Base-by-base conservation (phyloP, 179 eudicot genomes). In the Monotropa hypopitys region DNA sequence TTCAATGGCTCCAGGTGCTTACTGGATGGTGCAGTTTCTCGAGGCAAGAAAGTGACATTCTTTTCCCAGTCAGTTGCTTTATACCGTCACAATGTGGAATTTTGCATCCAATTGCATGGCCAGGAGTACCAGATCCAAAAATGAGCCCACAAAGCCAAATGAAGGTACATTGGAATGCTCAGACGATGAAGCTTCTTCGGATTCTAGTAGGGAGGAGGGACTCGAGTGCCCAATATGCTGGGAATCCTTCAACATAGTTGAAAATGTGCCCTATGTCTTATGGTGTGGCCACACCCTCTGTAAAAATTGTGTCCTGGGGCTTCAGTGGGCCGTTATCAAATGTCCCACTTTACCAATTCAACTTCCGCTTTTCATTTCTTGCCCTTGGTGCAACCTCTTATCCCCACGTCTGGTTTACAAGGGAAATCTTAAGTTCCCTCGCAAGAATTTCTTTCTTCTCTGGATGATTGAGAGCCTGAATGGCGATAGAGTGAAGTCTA, bases 271-370 rank as follows among this genome's bases (percentile, higher is more conserved):
- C 47, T 87, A 87, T 74, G 87, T 87, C 56, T 74, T 87, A 61
- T 87, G 89, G 89, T 87, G 89, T 70, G 89, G 89, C 32, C 89
- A 87, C 77, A 83, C 89, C 40, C 81, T 87, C 3, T 87, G 89
- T 73, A 83, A 85, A 63, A 84, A 87, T 70, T 87, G 89, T 70
- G 59, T 87, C 28, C 73, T 87, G 40, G 86, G 86, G 45, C 79
- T 87, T 46, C 87, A 83, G 46, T 83, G 86, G 81, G 87, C 89
- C 10, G 85, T 84, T 32, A 85, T 87, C 23, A 84, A 87, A 65
- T 75, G 79, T 65, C 87, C 87, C 1, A 81, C 84, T 67, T 62
- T 81, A 35, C 87, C 86, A 2, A 61, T 87, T 26, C 86, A 84
- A 78, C 84, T 87, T 71, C 89, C 89, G 26, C 86, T 85, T 77